Percentiles rank a stretch among this genome's conserved stretches.
Evolutionary conservation across 2,329 filamentous ascomycete genomes (phyloP).

Genomic region (Fulvia fulva): DNA sequence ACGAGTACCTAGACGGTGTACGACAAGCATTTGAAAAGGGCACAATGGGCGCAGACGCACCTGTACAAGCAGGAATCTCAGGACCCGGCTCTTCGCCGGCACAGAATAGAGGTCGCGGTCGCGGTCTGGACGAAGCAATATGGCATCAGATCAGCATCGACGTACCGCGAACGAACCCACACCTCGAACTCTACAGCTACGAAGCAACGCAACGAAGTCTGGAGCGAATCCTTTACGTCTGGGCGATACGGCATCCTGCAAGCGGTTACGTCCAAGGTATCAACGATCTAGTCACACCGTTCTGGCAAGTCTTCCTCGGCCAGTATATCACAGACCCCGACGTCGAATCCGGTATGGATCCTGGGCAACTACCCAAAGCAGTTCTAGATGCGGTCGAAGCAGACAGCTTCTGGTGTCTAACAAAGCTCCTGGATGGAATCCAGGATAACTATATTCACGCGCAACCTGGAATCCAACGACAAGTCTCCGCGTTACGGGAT

Average conservation of each 20-base stretch:
- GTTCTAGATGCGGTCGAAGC: slow-evolving; percentile 96
- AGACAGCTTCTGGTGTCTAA: slow-evolving; percentile 97
- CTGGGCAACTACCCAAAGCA: slow-evolving; percentile 81
- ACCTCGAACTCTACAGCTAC: slow-evolving; percentile 90
- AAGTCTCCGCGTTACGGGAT: slow-evolving; percentile 83
- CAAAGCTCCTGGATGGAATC: slow-evolving; percentile 95
- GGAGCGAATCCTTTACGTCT: slow-evolving; percentile 92
- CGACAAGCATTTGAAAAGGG: slow-evolving; percentile 60
- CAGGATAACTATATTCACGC: slow-evolving; percentile 99
- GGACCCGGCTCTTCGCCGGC: slow-evolving; percentile 40
- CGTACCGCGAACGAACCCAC: slow-evolving; percentile 91
- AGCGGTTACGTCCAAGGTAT: slow-evolving; percentile 98
- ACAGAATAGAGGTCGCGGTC: slow-evolving; percentile 56
- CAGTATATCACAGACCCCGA: slow-evolving; percentile 92
- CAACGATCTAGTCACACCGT: slow-evolving; percentile 95
- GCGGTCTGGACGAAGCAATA: slow-evolving; percentile 89
- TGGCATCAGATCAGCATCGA: slow-evolving; percentile 99
- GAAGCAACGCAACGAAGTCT: slow-evolving; percentile 92
- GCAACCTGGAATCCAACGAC: slow-evolving; percentile 91
- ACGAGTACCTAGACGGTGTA: slow-evolving; percentile 94
- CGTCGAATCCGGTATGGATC: slow-evolving; percentile 93
- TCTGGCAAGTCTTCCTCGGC: slow-evolving; percentile 95
- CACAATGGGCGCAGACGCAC: slow-evolving; percentile 37
- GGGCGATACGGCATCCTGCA: slow-evolving; percentile 95
- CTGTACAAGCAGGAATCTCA: slow-evolving; percentile 52